A percentile compares a stretch with the other conserved stretches of the same genome.
Conservation (phyloP, 257 asterid species). For the Perilla frutescens region DNA sequence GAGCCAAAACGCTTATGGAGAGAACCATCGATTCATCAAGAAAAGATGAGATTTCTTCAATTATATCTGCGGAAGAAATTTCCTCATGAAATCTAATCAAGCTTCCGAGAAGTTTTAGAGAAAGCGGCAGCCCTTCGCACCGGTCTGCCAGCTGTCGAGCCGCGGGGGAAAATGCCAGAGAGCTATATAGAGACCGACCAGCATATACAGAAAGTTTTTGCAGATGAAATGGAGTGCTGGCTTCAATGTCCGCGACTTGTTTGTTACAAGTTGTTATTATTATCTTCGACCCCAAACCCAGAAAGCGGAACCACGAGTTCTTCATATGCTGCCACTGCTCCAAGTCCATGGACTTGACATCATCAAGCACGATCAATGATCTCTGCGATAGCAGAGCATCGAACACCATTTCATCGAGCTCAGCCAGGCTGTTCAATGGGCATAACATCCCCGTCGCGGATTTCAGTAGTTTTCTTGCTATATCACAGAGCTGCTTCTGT, state of each 20-base stretch:
- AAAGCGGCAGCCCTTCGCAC: conserved; percentile 27
- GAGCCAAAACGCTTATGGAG: background rate
- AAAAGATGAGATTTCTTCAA: background rate
- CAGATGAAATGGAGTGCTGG: background rate
- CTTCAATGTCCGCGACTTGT: background rate
- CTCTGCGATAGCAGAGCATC: conserved; percentile 15
- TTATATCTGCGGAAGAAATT: background rate
- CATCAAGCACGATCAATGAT: conserved; percentile 26
- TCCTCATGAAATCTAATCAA: conserved; percentile 11
- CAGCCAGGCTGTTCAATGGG: background rate
- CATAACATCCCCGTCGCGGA: conserved; percentile 27
- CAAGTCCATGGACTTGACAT: background rate
- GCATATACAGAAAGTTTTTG: background rate
- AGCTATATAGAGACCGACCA: conserved; percentile 28
- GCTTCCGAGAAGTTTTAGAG: conserved; percentile 27
- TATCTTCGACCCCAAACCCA: conserved; percentile 23
- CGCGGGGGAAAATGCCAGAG: background rate
- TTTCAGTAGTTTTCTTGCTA: background rate
- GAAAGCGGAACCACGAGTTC: background rate
- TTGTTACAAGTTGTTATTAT: background rate
- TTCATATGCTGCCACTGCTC: conserved; percentile 16
- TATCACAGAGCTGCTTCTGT: background rate
- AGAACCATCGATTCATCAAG: background rate
- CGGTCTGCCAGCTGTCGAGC: background rate
- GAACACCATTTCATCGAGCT: conserved; percentile 12